Percentiles rank a stretch among this genome's conserved stretches.
These are phyloP conservation scores for Hanseniaspora sp. DNA, from an alignment of 1,139 yeast species.

Conservation along the genomic window DNA sequence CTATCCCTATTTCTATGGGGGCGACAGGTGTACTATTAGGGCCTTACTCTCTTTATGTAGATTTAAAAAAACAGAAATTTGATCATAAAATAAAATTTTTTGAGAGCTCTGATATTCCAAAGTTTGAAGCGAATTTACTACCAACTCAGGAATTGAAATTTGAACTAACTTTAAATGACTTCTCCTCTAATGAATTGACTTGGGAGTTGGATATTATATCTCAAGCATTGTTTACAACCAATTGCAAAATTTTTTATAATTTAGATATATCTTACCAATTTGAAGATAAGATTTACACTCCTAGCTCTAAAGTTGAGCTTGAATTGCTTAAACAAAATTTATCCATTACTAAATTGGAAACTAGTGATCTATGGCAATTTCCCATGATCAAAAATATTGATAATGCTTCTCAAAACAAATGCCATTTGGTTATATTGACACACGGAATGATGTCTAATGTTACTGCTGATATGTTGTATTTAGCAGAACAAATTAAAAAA, in stretches of 20 bases:
- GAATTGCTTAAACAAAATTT: slow-evolving; percentile 26
- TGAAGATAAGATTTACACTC: slow-evolving; percentile 2
- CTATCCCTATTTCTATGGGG: slow-evolving; percentile 61
- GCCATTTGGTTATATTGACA: slow-evolving; percentile 38
- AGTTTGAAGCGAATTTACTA: slow-evolving; percentile 59
- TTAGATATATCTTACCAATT: slow-evolving; percentile 39
- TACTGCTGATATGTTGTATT: slow-evolving; percentile 75
- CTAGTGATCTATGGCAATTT: slow-evolving; percentile 63
- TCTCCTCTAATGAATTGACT: slow-evolving; percentile 36
- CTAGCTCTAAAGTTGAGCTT: slow-evolving; percentile 17
- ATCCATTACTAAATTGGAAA: slow-evolving; percentile 45
- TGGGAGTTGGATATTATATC: slow-evolving; percentile 85
- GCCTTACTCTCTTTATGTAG: slow-evolving; percentile 80
- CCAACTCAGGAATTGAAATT: slow-evolving; percentile 56
- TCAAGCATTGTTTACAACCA: slow-evolving; percentile 66
- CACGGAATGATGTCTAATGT: slow-evolving; percentile 90
- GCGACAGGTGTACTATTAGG: slow-evolving; percentile 79
- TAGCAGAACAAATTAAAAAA: slow-evolving; percentile 69
- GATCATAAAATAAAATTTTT: slow-evolving; percentile 45
- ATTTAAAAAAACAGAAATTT: slow-evolving; percentile 57
- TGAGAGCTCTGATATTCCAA: slow-evolving; percentile 64
- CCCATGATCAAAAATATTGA: slow-evolving; percentile 36
- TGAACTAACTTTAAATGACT: slow-evolving; percentile 39
- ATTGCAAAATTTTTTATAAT: slow-evolving; percentile 62
- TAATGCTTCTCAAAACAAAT: slow-evolving; percentile 10